Base-by-base conservation (phyloP, 768 basidiomycete species). In the Chalciporus piperatus region DNA sequence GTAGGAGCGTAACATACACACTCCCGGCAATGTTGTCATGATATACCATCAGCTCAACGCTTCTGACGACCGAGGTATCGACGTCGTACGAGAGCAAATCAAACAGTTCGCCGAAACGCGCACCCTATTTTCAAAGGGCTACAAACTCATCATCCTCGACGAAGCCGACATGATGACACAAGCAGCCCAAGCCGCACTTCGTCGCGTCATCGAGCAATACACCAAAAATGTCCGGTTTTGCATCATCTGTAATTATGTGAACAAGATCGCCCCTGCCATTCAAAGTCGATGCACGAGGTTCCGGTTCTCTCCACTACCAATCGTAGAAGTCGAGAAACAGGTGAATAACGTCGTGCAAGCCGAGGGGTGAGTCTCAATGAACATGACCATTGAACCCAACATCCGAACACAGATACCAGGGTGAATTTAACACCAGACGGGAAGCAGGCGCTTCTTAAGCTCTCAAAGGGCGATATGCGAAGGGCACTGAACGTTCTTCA, bases 111-210 rank as follows among this genome's bases (percentile, higher is more conserved):
- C 97, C 1, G 92, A 95, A 72, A 98, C 95, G 13, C 83, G 93
- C 46, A 97, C 93, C 10, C 72, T 98, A 6, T 88, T 85, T 65
- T 83, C 92, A 12, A 94, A 94, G 62, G 92, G 92, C 16, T 98
- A 86, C 81, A 99, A 98, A 64, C 85, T 99, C 66, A 96, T 99
- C 70, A 85, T 99, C 55, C 83, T 99, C 30, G 97, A 99, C 60
- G 97, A 99, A 70, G 97, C 97, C n/a, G 97, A 99, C 76, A 97
- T 97, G 96, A 99, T 99, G 97, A 99, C 97, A 0, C 87, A 93
- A 56, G 88, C 91, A 50, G 97, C 97, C 1, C 97, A 99, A 66
- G 91, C 95, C 3, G 97, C 97, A 22, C 81, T 99, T 27, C 89
- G 97, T 25, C 88, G 97, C 61, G 89, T 98, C 32, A 98, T 99